Evolutionary conservation across 2,329 filamentous ascomycete species (phyloP), one percentile per base, ranked within the genome.

Genomic region (Penicillium sp.): DNA sequence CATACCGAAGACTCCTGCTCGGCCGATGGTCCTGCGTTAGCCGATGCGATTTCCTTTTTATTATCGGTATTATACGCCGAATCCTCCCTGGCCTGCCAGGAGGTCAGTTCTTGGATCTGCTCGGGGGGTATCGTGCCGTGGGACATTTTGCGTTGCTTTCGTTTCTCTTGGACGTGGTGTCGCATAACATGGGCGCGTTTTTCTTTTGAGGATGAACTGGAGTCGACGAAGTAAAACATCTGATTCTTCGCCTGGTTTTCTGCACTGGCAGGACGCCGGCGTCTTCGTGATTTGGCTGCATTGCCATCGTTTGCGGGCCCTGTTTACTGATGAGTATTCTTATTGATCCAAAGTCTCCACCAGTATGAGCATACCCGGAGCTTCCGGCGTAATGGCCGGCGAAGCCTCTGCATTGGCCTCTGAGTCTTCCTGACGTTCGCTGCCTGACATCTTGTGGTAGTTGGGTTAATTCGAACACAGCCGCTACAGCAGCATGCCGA

Each of bases 181-280:
- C 74, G 74, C 75, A 78, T 77, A 21, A 78, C 75, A 69, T 78
- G 75, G 7, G 75, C 74, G 29, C 75, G 74, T 53, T 77, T 77
- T 54, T 75, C 75, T 31, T 73, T 71, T 19, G 72, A 76, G 3
- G 75, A 76, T 3, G 75, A 76, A 52, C 68, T 70, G 8, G 68
- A 69, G 50, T 77, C 70, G 47, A 77, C 75, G 62, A 78, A 77
- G 57, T 75, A 77, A 54, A 77, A 77, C 6, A 67, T 59, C 61
- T 73, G 72, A 11, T 61, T 71, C 53, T 70, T 71, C 23, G 63
- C 50, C 39, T 62, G 59, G 11, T 64, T 62, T 16, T 65, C 61
- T 1, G 64, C 52, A 25, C 61, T 61, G n/a, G 68, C 55, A 19
- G 66, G 54, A 33, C 70, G 65, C 59, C 69, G 67, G 54, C 72